Evolutionary conservation across 495 filamentous ascomycete genomes (phyloP), one percentile per base, ranked within the genome.

Genomic region (Penicillium roqueforti): DNA sequence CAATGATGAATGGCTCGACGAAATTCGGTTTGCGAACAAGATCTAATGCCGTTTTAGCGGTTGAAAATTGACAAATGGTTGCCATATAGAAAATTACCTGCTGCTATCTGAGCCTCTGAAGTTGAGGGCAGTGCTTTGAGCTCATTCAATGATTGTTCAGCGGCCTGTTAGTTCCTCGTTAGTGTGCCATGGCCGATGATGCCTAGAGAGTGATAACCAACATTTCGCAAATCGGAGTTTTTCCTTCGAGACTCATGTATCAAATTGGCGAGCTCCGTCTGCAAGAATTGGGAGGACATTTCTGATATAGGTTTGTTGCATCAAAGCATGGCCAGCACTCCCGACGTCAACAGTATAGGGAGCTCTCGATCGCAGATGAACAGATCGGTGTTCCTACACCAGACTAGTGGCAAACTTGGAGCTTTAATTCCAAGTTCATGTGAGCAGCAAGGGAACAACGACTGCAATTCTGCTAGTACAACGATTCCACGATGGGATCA

Each of bases 231-330:
- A 57, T 97, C 93, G 48, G 83, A 79, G 69, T 96, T 85, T 72
- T 95, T 97, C 56, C 92, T 83, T 70, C 95, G 96, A 61, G 91
- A 92, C 69, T 98, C 93, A 66, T 96, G 92, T 48, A 97, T 87
- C 60, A 98, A 82, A 71, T 88, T 95, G 61, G 87, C 80, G 59
- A 98, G 85, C 79, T 98, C 93, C 44, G 86, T 83, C 59, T 86
- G 86, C 57, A 98, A 81, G 53, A 97, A 83, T 76, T 95, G 90
- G 52, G 91, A 84, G 63, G 90, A 96, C 93, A 98, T 98, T 66
- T 81, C 68, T 62, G 66, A 59, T 56, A 42, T 31, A 50, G 41
- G 40, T 41, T 47, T 36, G 59, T 48, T 58, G 56, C 47, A 64
- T 70, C 61, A 75, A 52, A 61, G 49, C 72, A 71, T 75, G 56